phyloP scores from a whole-genome alignment of 1,284 basidiomycete genomes.

The Boletus semigastroideus region DNA sequence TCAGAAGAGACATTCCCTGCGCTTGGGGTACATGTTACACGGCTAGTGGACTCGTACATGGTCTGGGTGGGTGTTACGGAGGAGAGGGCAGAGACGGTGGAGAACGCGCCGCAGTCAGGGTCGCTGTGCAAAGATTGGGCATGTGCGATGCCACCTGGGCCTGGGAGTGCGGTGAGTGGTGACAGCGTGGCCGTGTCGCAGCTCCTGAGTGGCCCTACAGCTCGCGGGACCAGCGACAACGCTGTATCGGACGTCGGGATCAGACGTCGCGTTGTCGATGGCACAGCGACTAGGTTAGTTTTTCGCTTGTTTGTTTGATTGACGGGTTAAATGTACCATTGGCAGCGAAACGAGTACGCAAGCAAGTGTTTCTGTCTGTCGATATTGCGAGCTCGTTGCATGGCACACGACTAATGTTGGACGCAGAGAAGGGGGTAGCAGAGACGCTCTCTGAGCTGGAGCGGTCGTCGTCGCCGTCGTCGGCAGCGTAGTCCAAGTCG shows the following conservation, averaged over 20 bases:
- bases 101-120: slow-evolving; percentile 50
- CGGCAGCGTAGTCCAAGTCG: neutral
- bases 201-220: slow-evolving; percentile 28
- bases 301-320: slow-evolving; percentile 3
- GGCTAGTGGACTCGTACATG: slow-evolving; percentile 74
- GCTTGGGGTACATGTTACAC: slow-evolving; percentile 69
- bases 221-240: slow-evolving; percentile 54
- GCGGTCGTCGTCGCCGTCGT: neutral
- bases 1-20: slow-evolving; percentile 51
- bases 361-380: slow-evolving; percentile 69
- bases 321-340: neutral
- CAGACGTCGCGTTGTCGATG: slow-evolving; percentile 71
- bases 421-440: slow-evolving; percentile 59
- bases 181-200: neutral
- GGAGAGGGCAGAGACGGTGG: slow-evolving; percentile 46
- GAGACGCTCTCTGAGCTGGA: slow-evolving; percentile 47
- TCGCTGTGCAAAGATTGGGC: slow-evolving; percentile 77
- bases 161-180: slow-evolving; percentile 25
- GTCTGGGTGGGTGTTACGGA: slow-evolving; percentile 74
- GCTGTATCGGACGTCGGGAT: slow-evolving; percentile 62
- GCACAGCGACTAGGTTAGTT: slow-evolving; percentile 74
- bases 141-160: slow-evolving; percentile 69
- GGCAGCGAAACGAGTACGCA: slow-evolving; percentile 59
- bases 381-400: slow-evolving; percentile 53
- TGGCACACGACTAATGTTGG: slow-evolving; percentile 46